Evolutionary conservation across 2,329 filamentous ascomycete genomes (phyloP).

Genomic region (Arthrinium puccinioides): DNA sequence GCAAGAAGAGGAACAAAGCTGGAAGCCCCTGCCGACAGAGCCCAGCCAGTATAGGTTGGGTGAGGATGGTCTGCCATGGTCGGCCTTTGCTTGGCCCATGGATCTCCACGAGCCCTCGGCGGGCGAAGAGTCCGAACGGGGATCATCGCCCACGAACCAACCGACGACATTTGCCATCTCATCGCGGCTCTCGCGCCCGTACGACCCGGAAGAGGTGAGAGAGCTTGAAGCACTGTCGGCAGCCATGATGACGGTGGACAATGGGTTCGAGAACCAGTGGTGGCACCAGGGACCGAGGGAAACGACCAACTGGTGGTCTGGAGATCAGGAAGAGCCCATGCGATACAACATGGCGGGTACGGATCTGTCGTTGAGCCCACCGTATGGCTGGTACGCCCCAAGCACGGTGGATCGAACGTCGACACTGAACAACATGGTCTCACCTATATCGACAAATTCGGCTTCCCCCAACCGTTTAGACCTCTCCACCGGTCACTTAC

Average conservation of each 20-base stretch:
- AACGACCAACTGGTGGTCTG: slow-evolving; percentile 12
- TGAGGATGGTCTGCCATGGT: slow-evolving; percentile 42
- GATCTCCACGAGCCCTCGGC: slow-evolving; percentile 18
- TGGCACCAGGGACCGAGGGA: slow-evolving; percentile 41
- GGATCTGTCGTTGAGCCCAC: slow-evolving; percentile 12
- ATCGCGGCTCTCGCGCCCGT: slow-evolving; percentile 12
- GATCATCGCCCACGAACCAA: slow-evolving; percentile 12
- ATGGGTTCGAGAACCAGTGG: slow-evolving; percentile 52
- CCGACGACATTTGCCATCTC: slow-evolving; percentile 16
- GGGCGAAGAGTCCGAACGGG: slow-evolving; percentile 15
- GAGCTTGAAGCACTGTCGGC: slow-evolving; percentile 43
- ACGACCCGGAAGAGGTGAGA: slow-evolving; percentile 27
- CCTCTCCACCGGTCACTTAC: not conserved
- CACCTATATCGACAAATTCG: not conserved
- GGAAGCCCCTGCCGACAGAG: slow-evolving; percentile 35
- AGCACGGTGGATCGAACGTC: not conserved
- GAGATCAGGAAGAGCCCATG: slow-evolving; percentile 13
- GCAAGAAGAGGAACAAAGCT: slow-evolving; percentile 19
- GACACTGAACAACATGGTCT: not conserved
- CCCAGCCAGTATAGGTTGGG: slow-evolving; percentile 35
- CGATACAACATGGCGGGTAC: slow-evolving; percentile 16
- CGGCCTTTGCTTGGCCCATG: slow-evolving; percentile 25
- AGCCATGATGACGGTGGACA: slow-evolving; percentile 50
- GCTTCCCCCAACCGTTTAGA: not conserved
- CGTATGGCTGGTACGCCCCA: slow-evolving; percentile 6